Evolutionary conservation across 352 stramenopile genomes (phyloP), one percentile per base, ranked within the genome.

Genomic region (Thraustochytrium striatum): DNA sequence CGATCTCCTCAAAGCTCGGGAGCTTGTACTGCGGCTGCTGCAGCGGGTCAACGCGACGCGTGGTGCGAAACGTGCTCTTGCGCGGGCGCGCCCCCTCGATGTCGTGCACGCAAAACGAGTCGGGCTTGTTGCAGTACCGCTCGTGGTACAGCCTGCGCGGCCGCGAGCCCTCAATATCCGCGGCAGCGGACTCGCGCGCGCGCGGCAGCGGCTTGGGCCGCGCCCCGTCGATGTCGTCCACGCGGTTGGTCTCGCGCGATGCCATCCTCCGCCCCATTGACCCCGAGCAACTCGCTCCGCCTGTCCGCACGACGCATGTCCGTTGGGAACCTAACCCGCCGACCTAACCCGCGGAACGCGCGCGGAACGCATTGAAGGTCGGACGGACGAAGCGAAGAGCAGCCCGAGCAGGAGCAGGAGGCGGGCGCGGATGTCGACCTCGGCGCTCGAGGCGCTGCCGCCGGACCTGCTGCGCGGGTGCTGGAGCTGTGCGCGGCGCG

Each of bases 1-100:
- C 58, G 25, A 75, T 62, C 28, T 72, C 47, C 11, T 38, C 50
- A 47, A 81, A 86, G 5, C 57, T 73, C 30, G 85, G 85, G 0
- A 89, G 75, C 39, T 72, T 72, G 68, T 89, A 89, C 30, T 87
- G 78, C 11, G 85, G 85, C n/a, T n/a, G n/a, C 13, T 85, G 43
- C 11, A 89, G 70, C 13, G 85, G 85, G 69, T 89, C 72, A 2
- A 87, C 72, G 39, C 62, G 68, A 9, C 84, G 72, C 16, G 30
- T 79, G n/a, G 82, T 85, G 32, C 72, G 68, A 59, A 83, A 84
- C 25, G 81, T 43, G 33, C 41, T 72, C 44, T 82, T 86, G 13
- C 81, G 85, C n/a, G 72, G 36, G 0, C 78, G 57, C 28, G 81
- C 81, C 21, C 85, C 85, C 32, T 88, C 84, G 41, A 88, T 87